Evolutionary conservation across 305 asterid species (phyloP), one percentile per base, ranked within the genome.

Genomic region (Fraxinus ornus): DNA sequence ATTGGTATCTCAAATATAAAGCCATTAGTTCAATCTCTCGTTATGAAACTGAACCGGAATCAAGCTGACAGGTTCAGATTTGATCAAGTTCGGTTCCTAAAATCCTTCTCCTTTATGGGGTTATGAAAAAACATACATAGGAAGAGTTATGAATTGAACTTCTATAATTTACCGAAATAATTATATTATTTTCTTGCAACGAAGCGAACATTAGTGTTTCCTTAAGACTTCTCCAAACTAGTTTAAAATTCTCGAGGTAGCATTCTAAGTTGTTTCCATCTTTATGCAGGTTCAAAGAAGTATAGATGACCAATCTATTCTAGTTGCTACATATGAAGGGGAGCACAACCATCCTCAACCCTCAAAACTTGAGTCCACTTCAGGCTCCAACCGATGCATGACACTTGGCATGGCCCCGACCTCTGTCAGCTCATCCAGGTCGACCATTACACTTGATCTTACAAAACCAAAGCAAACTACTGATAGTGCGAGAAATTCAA

Each of bases 311-410:
- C 97, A 91, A 81, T 88, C 95, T 3, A 68, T 95, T 36, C 49
- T 94, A 5, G 95, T 95, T 0, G 98, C 98, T 82, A 95, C 97
- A 0, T 94, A 95, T 24, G 97, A 95, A 84, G 99, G 99, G 30
- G 98, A 95, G 80, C 98, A 95, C 88, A 94, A 92, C 87, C 99
- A 95, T 81, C 87, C 93, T 30, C 88, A 89, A 57, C 92, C 96
- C 15, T 75, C 93, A 4, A 93, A 91, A 86, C 55, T 41, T 68
- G 97, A 94, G 75, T 77, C 78, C 13, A 78, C 70, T 0, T 17
- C 90, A 1, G 35, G 71, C 17, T 64, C 88, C n/a, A 89, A 37
- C 66, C 83, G 87, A 41, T 81, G 83, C 47, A 21, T 49, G 81
- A 68, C 90, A 33, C 81, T 77, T 33, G 85, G 88, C 44, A 87